These are phyloP conservation scores for Fusarium verticillioides DNA, from an alignment of 2,329 filamentous ascomycete genomes.

Conservation along the genomic window DNA sequence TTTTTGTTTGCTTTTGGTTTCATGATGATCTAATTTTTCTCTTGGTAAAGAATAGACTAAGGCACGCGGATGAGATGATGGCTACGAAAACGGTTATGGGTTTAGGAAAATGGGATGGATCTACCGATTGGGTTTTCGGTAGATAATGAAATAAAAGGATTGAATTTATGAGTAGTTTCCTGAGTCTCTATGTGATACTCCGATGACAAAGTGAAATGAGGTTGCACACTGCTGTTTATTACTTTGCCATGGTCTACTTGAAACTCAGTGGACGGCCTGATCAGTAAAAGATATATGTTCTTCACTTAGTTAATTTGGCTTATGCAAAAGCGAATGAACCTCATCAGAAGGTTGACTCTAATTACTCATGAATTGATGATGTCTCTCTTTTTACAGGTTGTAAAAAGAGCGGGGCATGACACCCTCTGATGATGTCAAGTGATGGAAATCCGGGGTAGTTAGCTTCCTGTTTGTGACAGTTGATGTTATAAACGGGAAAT, in stretches of 20 bases:
- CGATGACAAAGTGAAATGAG: not conserved
- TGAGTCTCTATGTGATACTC: not conserved
- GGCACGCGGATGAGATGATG: slow-evolving; percentile 16
- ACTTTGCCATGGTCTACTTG: not conserved
- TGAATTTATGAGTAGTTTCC: not conserved
- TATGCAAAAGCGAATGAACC: not conserved
- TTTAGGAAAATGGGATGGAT: slow-evolving; percentile 14
- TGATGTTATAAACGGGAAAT: not conserved
- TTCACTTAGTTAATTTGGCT: not conserved
- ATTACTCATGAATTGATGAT: not conserved
- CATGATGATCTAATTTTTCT: slow-evolving; percentile 31
- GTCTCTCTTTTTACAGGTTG: slow-evolving; percentile 1
- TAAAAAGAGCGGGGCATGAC: slow-evolving; percentile 13
- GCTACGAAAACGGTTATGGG: slow-evolving; percentile 14
- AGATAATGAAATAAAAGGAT: slow-evolving; percentile 15
- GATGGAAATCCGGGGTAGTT: slow-evolving; percentile 35
- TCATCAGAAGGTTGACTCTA: not conserved
- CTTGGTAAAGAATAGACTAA: slow-evolving; percentile 38
- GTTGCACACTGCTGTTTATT: not conserved
- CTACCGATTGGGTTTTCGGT: slow-evolving; percentile 8
- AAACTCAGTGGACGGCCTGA: no score
- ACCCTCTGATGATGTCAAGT: slow-evolving; percentile 31
- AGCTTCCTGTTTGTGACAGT: not conserved
- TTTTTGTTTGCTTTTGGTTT: not conserved
- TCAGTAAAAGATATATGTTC: not conserved